These are phyloP conservation scores for Eruca vesicaria DNA, from an alignment of 441 rosid genomes.

Conservation along the genomic window DNA sequence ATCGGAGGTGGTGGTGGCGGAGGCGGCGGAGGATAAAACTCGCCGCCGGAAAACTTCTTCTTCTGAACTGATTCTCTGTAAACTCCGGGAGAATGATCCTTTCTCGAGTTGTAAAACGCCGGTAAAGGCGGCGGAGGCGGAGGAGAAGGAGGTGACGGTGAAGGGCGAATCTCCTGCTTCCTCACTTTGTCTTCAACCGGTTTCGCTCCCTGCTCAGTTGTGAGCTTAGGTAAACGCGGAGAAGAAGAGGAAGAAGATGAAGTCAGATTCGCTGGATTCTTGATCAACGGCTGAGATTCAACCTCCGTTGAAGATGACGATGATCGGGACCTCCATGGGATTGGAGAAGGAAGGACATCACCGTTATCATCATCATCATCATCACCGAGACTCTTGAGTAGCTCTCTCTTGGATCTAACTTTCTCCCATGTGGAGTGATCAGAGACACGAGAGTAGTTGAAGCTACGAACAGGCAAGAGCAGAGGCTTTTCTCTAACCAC, in stretches of 20 bases:
- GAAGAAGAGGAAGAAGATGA: conserved; percentile 48
- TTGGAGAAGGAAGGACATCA: conserved; percentile 84
- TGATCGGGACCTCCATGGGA: conserved; percentile 92
- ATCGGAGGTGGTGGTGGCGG: conserved; percentile 37
- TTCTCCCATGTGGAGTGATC: conserved; percentile 41
- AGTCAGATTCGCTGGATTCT: conserved; percentile 38
- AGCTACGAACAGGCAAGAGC: conserved; percentile 82
- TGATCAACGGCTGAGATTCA: conserved; percentile 47
- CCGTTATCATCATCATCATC: conserved; percentile 40
- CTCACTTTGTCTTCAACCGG: conserved; percentile 41
- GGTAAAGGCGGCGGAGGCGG: conserved; percentile 65
- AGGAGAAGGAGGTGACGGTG: conserved; percentile 66
- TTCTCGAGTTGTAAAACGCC: conserved; percentile 37
- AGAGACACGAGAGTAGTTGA: conserved; percentile 48
- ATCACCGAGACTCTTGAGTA: conserved; percentile 39
- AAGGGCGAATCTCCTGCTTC: conserved; percentile 42
- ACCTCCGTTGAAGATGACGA: conserved; percentile 37
- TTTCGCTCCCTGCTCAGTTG: conserved; percentile 43
- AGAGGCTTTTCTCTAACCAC: conserved; percentile 59
- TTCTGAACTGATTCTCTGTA: conserved; percentile 28
- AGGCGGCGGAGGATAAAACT: conserved; percentile 36
- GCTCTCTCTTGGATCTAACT: conserved; percentile 46
- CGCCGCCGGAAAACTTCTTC: conserved; percentile 17
- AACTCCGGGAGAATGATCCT: neutral
- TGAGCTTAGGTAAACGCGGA: conserved; percentile 38